These are phyloP conservation scores for Ramichloridium luteum DNA, from an alignment of 2,329 filamentous ascomycete species.

Conservation along the genomic window DNA sequence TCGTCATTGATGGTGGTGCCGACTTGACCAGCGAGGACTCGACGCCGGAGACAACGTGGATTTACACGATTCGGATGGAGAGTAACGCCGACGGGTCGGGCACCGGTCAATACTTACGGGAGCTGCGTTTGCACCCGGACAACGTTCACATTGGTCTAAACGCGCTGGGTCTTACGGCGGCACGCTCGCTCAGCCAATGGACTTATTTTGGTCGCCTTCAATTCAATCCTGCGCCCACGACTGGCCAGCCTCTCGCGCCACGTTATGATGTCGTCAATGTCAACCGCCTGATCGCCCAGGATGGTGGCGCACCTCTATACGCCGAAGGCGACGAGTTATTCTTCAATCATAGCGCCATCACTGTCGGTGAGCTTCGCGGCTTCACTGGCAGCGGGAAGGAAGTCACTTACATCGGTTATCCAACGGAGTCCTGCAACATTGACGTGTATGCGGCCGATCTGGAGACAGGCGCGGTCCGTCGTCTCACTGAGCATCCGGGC, in stretches of 20 bases:
- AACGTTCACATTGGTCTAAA: slow-evolving; percentile 34
- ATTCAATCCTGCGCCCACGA: slow-evolving; percentile 29
- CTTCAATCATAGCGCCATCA: slow-evolving; percentile 24
- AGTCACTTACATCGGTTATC: slow-evolving; percentile 31
- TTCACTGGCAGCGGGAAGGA: slow-evolving; percentile 33
- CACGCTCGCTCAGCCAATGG: slow-evolving; percentile 18
- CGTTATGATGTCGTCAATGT: slow-evolving; percentile 33
- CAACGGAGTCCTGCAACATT: slow-evolving; percentile 33
- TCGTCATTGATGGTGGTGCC: slow-evolving; percentile 25
- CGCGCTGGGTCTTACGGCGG: slow-evolving; percentile 21
- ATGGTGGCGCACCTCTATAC: slow-evolving; percentile 13
- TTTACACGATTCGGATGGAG: slow-evolving; percentile 33
- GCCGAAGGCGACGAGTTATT: slow-evolving; percentile 19
- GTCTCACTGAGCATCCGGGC: slow-evolving; percentile 34
- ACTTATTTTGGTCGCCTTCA: slow-evolving; percentile 28
- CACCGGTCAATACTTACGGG: slow-evolving; percentile 27
- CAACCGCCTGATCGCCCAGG: slow-evolving; percentile 24
- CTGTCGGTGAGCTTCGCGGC: slow-evolving; percentile 34
- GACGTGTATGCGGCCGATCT: slow-evolving; percentile 34
- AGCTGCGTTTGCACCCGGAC: slow-evolving; percentile 37
- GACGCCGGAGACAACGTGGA: slow-evolving; percentile 25
- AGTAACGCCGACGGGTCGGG: slow-evolving; percentile 21
- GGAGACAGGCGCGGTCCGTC: slow-evolving; percentile 29
- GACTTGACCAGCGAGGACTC: slow-evolving; percentile 27
- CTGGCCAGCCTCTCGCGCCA: slow-evolving; percentile 19